A percentile compares a stretch with the other conserved stretches of the same genome.
Evolutionary conservation across 2,329 filamentous ascomycete species (phyloP).

Genomic region (Periconia digitata): DNA sequence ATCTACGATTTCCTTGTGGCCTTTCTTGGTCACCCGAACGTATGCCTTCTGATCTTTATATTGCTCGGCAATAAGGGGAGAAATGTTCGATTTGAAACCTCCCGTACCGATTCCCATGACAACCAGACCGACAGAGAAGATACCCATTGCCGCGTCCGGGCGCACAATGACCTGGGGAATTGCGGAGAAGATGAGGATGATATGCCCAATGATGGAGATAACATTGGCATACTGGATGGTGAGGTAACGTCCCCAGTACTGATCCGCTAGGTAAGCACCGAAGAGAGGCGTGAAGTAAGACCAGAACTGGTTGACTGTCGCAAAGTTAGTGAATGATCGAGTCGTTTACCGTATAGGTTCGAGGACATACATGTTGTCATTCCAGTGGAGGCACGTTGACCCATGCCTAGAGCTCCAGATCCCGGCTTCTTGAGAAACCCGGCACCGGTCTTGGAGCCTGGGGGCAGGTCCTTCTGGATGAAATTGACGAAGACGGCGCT

Average conservation of each 20-base stretch:
- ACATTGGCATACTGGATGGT: conserved; percentile 59
- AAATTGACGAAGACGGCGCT: conserved; percentile 43
- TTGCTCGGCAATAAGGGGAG: conserved; percentile 63
- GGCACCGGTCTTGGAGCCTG: conserved; percentile 37
- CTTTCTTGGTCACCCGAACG: conserved; percentile 30
- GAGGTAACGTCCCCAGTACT: conserved; percentile 62
- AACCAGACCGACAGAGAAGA: conserved; percentile 60
- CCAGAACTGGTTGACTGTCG: conserved; percentile 55
- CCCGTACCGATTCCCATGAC: conserved; percentile 68
- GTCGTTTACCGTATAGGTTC: neutral
- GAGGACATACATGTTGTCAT: conserved; percentile 45
- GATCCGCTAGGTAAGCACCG: conserved; percentile 61
- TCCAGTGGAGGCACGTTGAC: conserved; percentile 56
- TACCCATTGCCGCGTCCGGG: conserved; percentile 52
- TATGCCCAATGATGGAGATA: conserved; percentile 60
- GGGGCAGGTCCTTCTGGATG: conserved; percentile 37
- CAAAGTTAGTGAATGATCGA: neutral
- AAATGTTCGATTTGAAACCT: conserved; percentile 69
- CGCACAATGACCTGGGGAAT: conserved; percentile 55
- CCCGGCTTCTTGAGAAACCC: conserved; percentile 35
- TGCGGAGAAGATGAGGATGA: conserved; percentile 59
- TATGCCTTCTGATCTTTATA: conserved; percentile 34
- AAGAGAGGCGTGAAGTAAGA: conserved; percentile 60
- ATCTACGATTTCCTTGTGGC: conserved; percentile 64
- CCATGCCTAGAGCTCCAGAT: conserved; percentile 56